A percentile compares a stretch with the other conserved stretches of the same genome.
Conservation (phyloP, 1,139 yeast species). For the Entelexis paramagnoliae region DNA sequence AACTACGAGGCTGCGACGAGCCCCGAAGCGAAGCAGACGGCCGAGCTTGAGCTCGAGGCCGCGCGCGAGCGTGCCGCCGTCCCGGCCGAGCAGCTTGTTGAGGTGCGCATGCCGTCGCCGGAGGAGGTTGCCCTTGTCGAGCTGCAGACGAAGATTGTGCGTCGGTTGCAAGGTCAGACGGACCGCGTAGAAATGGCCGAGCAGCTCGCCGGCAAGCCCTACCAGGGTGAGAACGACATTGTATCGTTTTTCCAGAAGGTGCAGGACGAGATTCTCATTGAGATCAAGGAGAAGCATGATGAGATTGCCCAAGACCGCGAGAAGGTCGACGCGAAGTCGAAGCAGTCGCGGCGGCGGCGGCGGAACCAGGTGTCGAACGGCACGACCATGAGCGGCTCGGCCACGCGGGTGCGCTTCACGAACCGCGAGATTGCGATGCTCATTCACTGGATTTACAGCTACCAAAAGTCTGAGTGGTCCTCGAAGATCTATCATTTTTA, state of each 20-base stretch:
- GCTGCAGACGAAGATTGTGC: slow-evolving; percentile 20
- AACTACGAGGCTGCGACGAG: slow-evolving; percentile 4
- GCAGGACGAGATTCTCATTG: slow-evolving; percentile 12
- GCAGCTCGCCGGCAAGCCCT: slow-evolving; percentile 17
- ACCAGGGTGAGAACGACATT: slow-evolving; percentile 7
- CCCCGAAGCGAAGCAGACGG: slow-evolving; percentile 9
- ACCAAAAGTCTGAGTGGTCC: slow-evolving; percentile 18
- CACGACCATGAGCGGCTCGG: slow-evolving; percentile 20
- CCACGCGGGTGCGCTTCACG: slow-evolving; percentile 21
- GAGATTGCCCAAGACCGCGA: slow-evolving; percentile 20
- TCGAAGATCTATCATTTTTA: slow-evolving; percentile 16
- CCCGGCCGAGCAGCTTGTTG: slow-evolving; percentile 11
- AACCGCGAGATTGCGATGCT: slow-evolving; percentile 22
- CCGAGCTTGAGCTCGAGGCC: slow-evolving; percentile 3
- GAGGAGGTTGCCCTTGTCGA: slow-evolving; percentile 21
- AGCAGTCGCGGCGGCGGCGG: slow-evolving; percentile 19
- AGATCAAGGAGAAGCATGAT: slow-evolving; percentile 17
- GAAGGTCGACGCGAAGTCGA: slow-evolving; percentile 18
- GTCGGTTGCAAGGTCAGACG: slow-evolving; percentile 22
- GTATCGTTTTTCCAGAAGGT: slow-evolving; percentile 12
- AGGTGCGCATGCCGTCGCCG: slow-evolving; percentile 13
- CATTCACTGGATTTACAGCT: slow-evolving; percentile 19
- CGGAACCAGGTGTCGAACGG: slow-evolving; percentile 21
- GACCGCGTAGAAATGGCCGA: slow-evolving; percentile 21
- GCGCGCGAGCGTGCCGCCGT: slow-evolving; percentile 15